Evolutionary conservation across 805 yeast species (phyloP), one percentile per base, ranked within the genome.

Genomic region (Maudiozyma serrabonitensis): DNA sequence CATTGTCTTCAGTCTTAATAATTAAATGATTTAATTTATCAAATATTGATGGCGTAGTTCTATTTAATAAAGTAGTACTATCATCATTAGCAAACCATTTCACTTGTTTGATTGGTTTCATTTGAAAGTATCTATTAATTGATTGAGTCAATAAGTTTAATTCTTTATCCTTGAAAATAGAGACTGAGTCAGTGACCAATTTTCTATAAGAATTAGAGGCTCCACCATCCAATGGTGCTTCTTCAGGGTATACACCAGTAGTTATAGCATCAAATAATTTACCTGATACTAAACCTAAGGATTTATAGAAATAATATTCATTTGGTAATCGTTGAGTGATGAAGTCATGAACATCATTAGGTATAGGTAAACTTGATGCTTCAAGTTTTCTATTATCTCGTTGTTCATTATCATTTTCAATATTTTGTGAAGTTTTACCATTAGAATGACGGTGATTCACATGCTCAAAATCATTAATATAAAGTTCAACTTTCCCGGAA

Each of bases 311-410:
- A 59, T 79, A 83, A 41, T 84, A 74, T 67, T 90, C 98, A 48
- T 87, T 85, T 1, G 97, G 95, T 46, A 93, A 71, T 61, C 90
- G 78, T 64, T 85, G 87, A 9, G 95, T 88, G 45, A 93, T 75
- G 44, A 89, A 77, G 43, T 82, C 89, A 62, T 87, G 93, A 12
- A 87, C 71, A 64, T 89, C 95, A 52, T 79, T 78, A 3, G 98
- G 97, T 44, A 84, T 53, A 45, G 50, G 41, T 26, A 41, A 26
- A 18, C 28, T 40, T 5, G 18, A 18, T 2, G 8, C n/a, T 19
- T 49, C 42, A 12, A 32, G 39, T 19, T 13, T 19, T 21, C 18
- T 39, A 9, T 38, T 28, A 26, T 31, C 37, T 3, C 35, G 23
- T 12, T 42, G 40, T 3, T 41, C 37, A 11, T 44, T 21, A 15